These are phyloP conservation scores for Fusarium pseudocircinatum DNA, from an alignment of 2,329 filamentous ascomycete genomes.

Conservation along the genomic window DNA sequence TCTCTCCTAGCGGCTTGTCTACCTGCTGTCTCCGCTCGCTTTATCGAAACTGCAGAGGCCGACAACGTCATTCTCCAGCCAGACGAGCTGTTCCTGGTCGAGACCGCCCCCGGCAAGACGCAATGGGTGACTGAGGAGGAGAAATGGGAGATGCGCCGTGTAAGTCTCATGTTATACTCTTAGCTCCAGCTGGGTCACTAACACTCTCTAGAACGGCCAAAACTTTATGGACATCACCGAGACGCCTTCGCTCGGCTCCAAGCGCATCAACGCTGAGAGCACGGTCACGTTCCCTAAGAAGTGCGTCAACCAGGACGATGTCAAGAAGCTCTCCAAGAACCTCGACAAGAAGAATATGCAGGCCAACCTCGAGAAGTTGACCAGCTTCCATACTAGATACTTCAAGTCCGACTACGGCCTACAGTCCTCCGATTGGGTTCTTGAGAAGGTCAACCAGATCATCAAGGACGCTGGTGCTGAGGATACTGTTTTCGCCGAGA, in stretches of 20 bases:
- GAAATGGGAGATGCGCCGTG: slow-evolving; percentile 90
- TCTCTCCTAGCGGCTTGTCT: slow-evolving; percentile 65
- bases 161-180: slow-evolving; percentile 54
- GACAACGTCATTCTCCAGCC: slow-evolving; percentile 61
- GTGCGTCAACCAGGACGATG: slow-evolving; percentile 69
- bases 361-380: slow-evolving; percentile 80
- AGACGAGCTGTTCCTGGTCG: slow-evolving; percentile 71
- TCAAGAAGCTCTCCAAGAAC: slow-evolving; percentile 72
- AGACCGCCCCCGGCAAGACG: slow-evolving; percentile 84
- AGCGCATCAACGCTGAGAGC: slow-evolving; percentile 45
- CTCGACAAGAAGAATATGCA: slow-evolving; percentile 82
- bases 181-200: not conserved
- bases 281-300: slow-evolving; percentile 72
- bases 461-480: slow-evolving; percentile 77
- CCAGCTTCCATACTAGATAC: slow-evolving; percentile 83
- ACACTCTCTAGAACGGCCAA: slow-evolving; percentile 73
- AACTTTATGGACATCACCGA: slow-evolving; percentile 97
- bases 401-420: slow-evolving; percentile 82
- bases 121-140: slow-evolving; percentile 92
- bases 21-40: slow-evolving; percentile 65
- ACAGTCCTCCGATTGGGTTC: slow-evolving; percentile 88
- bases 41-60: slow-evolving; percentile 62
- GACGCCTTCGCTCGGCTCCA: slow-evolving; percentile 66
- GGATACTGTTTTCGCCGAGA: slow-evolving; percentile 73
- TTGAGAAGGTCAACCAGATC: slow-evolving; percentile 76